Evolutionary conservation across 2,329 filamentous ascomycete species (phyloP), one percentile per base, ranked within the genome.

Genomic region (Fusarium sp.): DNA sequence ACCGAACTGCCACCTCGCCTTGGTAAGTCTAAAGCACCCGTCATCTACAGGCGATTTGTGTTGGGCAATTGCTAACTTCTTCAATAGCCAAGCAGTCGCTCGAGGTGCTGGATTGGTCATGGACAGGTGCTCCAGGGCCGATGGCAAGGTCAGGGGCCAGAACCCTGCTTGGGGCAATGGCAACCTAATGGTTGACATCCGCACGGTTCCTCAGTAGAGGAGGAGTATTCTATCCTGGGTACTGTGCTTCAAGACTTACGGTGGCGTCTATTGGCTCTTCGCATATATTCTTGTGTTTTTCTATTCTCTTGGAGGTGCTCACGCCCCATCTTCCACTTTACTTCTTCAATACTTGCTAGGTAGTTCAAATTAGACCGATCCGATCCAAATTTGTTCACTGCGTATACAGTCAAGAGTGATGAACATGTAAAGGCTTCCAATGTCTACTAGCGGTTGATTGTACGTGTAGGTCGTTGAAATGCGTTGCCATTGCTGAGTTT

Each of bases 101-200:
- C 63, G 68, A 17, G 63, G 52, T 6, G 69, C 68, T 9, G 69
- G 69, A 4, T 15, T 64, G 15, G 52, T 71, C 38, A 60, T 71
- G 63, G 69, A 71, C 2, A 59, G 33, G 0, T 70, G 68, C 40
- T 57, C 68, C 1, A 50, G 66, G 14, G 66, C 37, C 2, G 68
- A 70, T 57, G 68, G 66, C 15, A 70, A 65, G 56, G 68, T 70
- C 0, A 58, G 62, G 25, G 69, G 69, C 6, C 63, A 67, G 33
- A 71, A 68, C 37, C 37, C 52, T 50, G 69, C 69, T 12, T 71
- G 57, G 52, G 69, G 68, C 1, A 71, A 71, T 14, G 68, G 68
- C 1, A 17, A 71, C n/a, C 64, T 71, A 4, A 47, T 60, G 9
- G 38, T 71, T 1, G 68, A 71, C 17, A 71, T 71, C 22, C 69